Evolutionary conservation across 306 rosid species (phyloP), one percentile per base, ranked within the genome.

Genomic region (Lablab purpureus): DNA sequence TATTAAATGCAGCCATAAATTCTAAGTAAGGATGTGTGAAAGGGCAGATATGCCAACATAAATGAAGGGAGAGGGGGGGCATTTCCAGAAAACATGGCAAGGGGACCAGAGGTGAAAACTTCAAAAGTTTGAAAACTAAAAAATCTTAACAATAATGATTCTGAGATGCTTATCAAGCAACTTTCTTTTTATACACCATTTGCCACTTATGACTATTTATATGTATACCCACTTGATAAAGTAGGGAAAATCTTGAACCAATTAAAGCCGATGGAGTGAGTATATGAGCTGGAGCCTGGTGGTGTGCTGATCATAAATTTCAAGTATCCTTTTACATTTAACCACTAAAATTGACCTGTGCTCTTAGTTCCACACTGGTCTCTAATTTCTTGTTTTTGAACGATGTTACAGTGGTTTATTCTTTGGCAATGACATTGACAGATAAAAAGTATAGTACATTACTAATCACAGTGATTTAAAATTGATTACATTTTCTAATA

Each of bases 1-100:
- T 84, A 80, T 81, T 81, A 64, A 88, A 81, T 52, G 65, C 67
- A 63, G 83, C 69, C 84, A 81, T 88, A 87, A 90, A 90, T 87
- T 74, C 76, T 3, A 27, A 74, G 78, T 8, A 60, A 62, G 73
- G 66, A 75, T 74, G 58, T 78, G 80, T 37, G 23, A 49, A 54
- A 41, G 49, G 77, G 89, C 84, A 55, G 97, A 74, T 85, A 30
- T 37, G 68, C 34, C 36, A 79, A 47, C 77, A 87, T 87, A 69
- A 82, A 85, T 88, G 89, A 79, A 40, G 52, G 49, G 67, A 19
- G 65, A 27, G 62, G 21, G 62, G 62, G 21, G 62, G n/a, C 10
- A 47, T 40, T 59, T 75, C 52, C 36, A 82, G 66, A 25, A 36
- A 71, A 18, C 62, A 52, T 43, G 69, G 18, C 49, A 52, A 1